Evolutionary conservation across 306 rosid genomes (phyloP), one percentile per base, ranked within the genome.

Genomic region (Chamaecrista fasciculata): DNA sequence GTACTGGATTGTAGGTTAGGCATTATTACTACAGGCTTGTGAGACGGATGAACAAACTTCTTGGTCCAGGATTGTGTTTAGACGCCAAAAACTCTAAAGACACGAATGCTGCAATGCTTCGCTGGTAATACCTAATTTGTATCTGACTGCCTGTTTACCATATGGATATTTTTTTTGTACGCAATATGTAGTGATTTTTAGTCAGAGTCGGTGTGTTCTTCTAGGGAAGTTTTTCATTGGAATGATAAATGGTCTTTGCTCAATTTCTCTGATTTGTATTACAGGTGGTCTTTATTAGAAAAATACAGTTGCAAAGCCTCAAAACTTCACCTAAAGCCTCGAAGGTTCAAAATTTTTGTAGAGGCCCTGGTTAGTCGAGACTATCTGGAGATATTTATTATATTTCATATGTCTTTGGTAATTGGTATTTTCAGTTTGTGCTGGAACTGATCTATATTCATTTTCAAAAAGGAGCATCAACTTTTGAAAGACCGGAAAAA

Each of bases 301-400:
- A 94, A 94, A 78, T 91, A 90, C 75, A 94, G 98, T 81, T 94
- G 97, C 84, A 90, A 91, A 82, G 98, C 98, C 72, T 94, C 98
- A 74, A 94, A 94, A 84, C 98, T 94, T 84, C 98, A 91, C 81
- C 65, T 94, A 74, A 94, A 94, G 83, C 98, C 98, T 23, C 92
- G 98, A 10, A 85, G 97, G 36, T 94, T 90, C 66, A 94, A 94
- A 84, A 87, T 94, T 61, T 88, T 94, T 82, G 76, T 94, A 67
- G 98, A 94, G 86, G 94, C 98, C 66, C 82, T 94, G 96, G 98
- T 94, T 73, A 86, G 97, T 89, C 36, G 25, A 48, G 9, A 55
- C 71, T 57, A 40, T 78, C 57, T 52, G 51, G 34, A 51, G 26
- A 52, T 34, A 50, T 4, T 19, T 34, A 50, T 2, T 10, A 19